Base-by-base conservation (phyloP, 257 asterid species). In the Lithospermum erythrorhizon region DNA sequence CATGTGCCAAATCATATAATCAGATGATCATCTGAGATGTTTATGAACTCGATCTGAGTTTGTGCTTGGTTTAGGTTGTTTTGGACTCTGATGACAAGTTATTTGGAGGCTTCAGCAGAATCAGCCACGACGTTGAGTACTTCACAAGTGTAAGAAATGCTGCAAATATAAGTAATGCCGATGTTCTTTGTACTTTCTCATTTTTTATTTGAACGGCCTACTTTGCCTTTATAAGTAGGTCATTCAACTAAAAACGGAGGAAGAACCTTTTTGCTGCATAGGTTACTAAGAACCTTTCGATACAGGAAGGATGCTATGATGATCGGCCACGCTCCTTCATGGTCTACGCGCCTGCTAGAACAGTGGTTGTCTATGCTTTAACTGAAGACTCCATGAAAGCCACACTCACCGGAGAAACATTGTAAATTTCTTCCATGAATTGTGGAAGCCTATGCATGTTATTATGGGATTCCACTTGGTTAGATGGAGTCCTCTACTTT, bases 41-140 rank as follows among this genome's bases (percentile, higher is more conserved):
- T 41, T 13, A 27, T 27, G 32, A 5, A 3, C 32, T 27, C 45
- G 9, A 35, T 35, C 9, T 35, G 45, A 35, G 45, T 41, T 41
- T 41, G 49, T 41, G 49, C 18, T 52, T 27, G 67, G 62, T 75
- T 70, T 79, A 91, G 98, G 72, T 84, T 63, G 97, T 60, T 60
- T 65, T 93, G 87, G 91, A 93, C 78, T 89, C 98, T 0, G 97
- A 93, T 64, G 87, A 76, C 58, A 58, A 74, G 51, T 59, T 55
- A 21, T 93, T 86, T 72, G 98, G 96, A 65, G 97, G 98, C 70
- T 89, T 78, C 68, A 58, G 83, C 56, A 79, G 98, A 81, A 79
- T 89, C n/a, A 77, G 66, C 68, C 87, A 75, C 24, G 71, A 62
- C 3, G 87, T 91, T 6, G 94, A 89, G 73, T 89, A 75, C 77